These are phyloP conservation scores for Suhomyces taliae DNA, from an alignment of 1,139 yeast genomes.

Conservation along the genomic window DNA sequence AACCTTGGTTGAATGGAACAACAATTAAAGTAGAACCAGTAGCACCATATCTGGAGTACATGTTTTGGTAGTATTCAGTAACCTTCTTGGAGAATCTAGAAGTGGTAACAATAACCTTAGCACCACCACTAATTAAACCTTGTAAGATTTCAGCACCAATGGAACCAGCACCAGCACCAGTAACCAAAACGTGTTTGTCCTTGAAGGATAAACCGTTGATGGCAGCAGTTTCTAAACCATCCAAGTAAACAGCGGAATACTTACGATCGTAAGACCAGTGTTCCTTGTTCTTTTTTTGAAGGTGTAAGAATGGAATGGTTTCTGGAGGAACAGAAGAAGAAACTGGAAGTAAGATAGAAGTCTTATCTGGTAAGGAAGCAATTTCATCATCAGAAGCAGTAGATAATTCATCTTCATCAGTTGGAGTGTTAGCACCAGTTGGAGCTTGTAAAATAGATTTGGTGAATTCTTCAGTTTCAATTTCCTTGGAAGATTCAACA, in stretches of 20 bases:
- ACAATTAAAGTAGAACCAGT: slow-evolving; percentile 88
- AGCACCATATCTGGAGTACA: slow-evolving; percentile 91
- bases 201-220: slow-evolving; percentile 88
- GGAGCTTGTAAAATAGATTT: slow-evolving; percentile 39
- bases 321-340: slow-evolving; percentile 74
- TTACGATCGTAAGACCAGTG: slow-evolving; percentile 88
- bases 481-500: slow-evolving; percentile 68
- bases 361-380: slow-evolving; percentile 75
- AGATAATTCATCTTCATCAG: slow-evolving; percentile 54
- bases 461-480: slow-evolving; percentile 50
- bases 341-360: slow-evolving; percentile 70
- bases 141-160: slow-evolving; percentile 96
- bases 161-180: slow-evolving; percentile 99
- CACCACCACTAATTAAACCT: slow-evolving; percentile 97
- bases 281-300: slow-evolving; percentile 70
- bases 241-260: slow-evolving; percentile 75
- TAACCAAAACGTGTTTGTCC: slow-evolving; percentile 84
- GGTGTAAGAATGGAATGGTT: slow-evolving; percentile 92
- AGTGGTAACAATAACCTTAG: slow-evolving; percentile 93
- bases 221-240: slow-evolving; percentile 91
- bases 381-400: slow-evolving; percentile 66
- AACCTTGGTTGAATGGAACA: slow-evolving; percentile 98
- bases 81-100: slow-evolving; percentile 93
- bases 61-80: slow-evolving; percentile 91
- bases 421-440: slow-evolving; percentile 40